Evolutionary conservation across 2,329 filamentous ascomycete species (phyloP), one percentile per base, ranked within the genome.

Genomic region (Beauveria varroae): DNA sequence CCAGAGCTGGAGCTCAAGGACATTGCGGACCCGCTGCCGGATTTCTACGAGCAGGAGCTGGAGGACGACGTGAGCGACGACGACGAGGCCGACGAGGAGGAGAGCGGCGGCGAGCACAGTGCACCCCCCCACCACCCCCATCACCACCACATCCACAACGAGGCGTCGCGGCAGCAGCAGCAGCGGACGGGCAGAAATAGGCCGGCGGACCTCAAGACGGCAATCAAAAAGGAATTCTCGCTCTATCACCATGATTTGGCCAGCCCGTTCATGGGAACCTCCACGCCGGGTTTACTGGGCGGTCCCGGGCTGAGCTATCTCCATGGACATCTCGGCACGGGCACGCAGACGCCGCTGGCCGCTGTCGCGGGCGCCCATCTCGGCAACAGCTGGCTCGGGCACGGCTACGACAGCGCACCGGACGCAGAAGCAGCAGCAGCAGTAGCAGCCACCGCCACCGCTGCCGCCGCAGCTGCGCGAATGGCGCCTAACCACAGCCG

Each of bases 1-100:
- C 95, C 95, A 1, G 84, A 90, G 67, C 84, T 99, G 47, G 91
- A 96, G 71, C 87, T 99, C 69, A 98, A 97, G 76, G 95, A 98
- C 73, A 93, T 99, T 64, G 96, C 93, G 68, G 93, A 99, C 72
- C 95, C 95, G 2, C 82, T 98, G 62, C 88, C 92, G 0, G 95
- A 99, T 69, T 99, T 99, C 71, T 99, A 99, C 78, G 95, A 97
- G 68, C 87, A 90, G 67, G 86, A 89, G 28, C 78, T 86, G 43
- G 82, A 86, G 14, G 79, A 77, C 3, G 79, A 81, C 2, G 76
- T 78, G 3, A 76, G 75, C 3, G 76, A 76, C 2, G 72, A 74
- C 0, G 69, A 64, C 1, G 37, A 52, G 34, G 34, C 34, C 12
- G 57, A 60, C 14, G 57, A 60, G 5, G 40, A 53, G 14, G 57